phyloP scores from a whole-genome alignment of 352 stramenopile species.

The Blastocystis sp. region DNA sequence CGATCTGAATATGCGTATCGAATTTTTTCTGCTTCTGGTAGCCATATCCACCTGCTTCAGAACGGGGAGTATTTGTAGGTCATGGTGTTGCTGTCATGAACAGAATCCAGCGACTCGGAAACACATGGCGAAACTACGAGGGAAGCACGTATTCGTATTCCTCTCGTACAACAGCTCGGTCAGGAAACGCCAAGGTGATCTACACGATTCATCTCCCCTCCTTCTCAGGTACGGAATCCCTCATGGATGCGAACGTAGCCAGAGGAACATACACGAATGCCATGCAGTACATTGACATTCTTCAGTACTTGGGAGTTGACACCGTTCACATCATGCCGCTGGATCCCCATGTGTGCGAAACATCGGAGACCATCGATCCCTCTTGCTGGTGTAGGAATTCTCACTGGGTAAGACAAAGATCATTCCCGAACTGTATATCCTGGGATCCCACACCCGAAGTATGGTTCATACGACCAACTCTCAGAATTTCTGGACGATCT shows the following conservation, averaged over 20 bases:
- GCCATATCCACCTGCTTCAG: constrained; percentile 4
- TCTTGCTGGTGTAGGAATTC: neutral
- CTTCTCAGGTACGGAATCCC: neutral
- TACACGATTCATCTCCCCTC: constrained; percentile 28
- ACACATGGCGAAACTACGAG: constrained; percentile 11
- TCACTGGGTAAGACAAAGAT: neutral
- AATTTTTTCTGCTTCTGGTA: neutral
- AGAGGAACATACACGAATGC: neutral
- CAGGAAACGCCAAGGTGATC: neutral
- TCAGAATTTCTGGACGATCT: neutral
- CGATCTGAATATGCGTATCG: neutral
- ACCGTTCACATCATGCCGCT: neutral
- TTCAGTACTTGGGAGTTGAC: neutral
- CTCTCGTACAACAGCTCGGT: neutral
- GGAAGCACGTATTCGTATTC: neutral
- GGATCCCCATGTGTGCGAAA: neutral
- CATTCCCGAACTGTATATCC: neutral
- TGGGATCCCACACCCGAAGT: constrained; percentile 2
- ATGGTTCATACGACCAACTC: neutral
- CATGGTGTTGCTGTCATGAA: neutral
- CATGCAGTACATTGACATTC: neutral
- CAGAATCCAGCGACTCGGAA: neutral
- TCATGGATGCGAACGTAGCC: neutral
- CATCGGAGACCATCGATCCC: neutral
- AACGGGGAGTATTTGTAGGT: constrained; percentile 10